A percentile compares a stretch with the other conserved stretches of the same genome.
phyloP scores from a whole-genome alignment of 352 stramenopile genomes.

The Phytophthora sp. region DNA sequence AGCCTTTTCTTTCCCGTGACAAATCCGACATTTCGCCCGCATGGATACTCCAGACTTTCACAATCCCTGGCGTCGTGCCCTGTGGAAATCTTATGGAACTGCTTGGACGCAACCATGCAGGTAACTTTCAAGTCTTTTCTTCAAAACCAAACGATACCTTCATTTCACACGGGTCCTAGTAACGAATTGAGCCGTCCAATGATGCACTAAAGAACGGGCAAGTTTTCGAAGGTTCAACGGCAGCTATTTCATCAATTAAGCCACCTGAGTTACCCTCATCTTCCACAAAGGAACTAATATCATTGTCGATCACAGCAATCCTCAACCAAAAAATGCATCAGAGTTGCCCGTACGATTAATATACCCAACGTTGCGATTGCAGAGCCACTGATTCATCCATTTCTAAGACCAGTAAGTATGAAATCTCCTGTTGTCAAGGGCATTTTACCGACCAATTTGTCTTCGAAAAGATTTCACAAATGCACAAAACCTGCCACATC shows the following conservation, averaged over 20 bases:
- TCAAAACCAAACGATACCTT: conserved; percentile 68
- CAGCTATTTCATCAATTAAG: neutral
- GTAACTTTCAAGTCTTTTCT: conserved; percentile 71
- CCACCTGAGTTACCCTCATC: conserved; percentile 22
- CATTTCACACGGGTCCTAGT: conserved; percentile 78
- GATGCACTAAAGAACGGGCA: conserved; percentile 71
- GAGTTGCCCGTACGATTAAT: conserved; percentile 55
- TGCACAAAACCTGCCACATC: conserved; percentile 58
- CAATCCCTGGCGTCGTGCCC: conserved; percentile 56
- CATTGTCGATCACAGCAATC: conserved; percentile 44
- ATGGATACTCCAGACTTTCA: conserved; percentile 74
- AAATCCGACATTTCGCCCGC: conserved; percentile 53
- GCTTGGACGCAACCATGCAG: conserved; percentile 54
- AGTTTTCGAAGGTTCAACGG: conserved; percentile 28
- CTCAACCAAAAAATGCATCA: conserved; percentile 56
- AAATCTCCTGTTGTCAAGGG: conserved; percentile 39
- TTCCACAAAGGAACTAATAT: conserved; percentile 15
- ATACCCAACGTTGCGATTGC: conserved; percentile 71
- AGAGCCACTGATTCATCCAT: conserved; percentile 67
- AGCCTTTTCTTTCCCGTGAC: conserved; percentile 32
- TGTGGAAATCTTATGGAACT: conserved; percentile 64
- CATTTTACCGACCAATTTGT: conserved; percentile 59
- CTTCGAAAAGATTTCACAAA: conserved; percentile 73
- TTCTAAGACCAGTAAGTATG: conserved; percentile 48
- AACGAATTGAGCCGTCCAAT: conserved; percentile 74